Percentiles rank a stretch among this genome's conserved stretches.
Evolutionary conservation across 768 basidiomycete genomes (phyloP).

Genomic region (Termitomyces sp.): DNA sequence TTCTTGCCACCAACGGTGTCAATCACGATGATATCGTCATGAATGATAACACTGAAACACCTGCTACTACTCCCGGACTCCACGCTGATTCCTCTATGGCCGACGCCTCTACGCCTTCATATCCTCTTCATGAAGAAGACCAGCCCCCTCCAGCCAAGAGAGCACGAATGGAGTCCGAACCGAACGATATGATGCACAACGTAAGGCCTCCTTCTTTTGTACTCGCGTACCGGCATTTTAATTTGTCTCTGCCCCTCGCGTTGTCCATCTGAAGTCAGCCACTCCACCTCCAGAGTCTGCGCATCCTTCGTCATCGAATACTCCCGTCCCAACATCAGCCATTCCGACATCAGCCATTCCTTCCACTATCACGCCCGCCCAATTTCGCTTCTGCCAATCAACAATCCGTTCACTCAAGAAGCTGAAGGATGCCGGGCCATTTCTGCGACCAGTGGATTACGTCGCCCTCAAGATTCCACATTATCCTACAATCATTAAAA

Average conservation of each 20-base stretch:
- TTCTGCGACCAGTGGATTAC: slow-evolving; percentile 84
- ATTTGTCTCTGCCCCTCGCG: slow-evolving; percentile 25
- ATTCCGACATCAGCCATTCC: slow-evolving; percentile 22
- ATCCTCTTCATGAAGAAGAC: slow-evolving; percentile 46
- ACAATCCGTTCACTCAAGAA: slow-evolving; percentile 82
- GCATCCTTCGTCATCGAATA: slow-evolving; percentile 26
- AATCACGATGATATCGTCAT: slow-evolving; percentile 32
- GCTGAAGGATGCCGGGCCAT: slow-evolving; percentile 75
- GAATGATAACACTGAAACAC: slow-evolving; percentile 32
- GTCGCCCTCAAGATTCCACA: slow-evolving; percentile 82
- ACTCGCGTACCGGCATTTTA: slow-evolving; percentile 50
- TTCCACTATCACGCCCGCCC: slow-evolving; percentile 54
- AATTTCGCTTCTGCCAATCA: slow-evolving; percentile 75
- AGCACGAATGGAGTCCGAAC: slow-evolving; percentile 69
- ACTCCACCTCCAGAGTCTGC: slow-evolving; percentile 68
- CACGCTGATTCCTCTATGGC: slow-evolving; percentile 34
- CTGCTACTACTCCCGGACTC: slow-evolving; percentile 31
- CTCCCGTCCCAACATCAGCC: slow-evolving; percentile 27
- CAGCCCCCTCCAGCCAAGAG: slow-evolving; percentile 81
- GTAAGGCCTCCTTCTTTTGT: slow-evolving; percentile 47
- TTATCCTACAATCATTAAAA: slow-evolving; percentile 80
- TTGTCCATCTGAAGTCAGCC: slow-evolving; percentile 53
- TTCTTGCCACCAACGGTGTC: slow-evolving; percentile 25
- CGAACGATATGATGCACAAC: slow-evolving; percentile 69
- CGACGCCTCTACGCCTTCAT: slow-evolving; percentile 25